Base-by-base conservation (phyloP, 495 filamentous ascomycete genomes). In the Xylaria bambusicola region DNA sequence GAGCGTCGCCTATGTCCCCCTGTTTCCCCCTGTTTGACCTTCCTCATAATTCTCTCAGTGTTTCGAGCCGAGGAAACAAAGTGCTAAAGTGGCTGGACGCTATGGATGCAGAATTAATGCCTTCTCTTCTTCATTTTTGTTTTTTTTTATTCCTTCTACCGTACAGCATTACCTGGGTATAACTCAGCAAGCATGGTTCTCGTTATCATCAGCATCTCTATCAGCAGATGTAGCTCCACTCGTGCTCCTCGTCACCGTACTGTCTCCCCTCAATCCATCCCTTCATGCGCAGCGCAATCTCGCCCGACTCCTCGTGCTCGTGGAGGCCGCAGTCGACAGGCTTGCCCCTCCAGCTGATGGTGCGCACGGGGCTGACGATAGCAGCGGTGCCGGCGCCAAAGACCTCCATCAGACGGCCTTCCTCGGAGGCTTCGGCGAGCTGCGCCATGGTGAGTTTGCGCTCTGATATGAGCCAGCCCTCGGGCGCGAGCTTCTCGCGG, bases 311-410 rank as follows among this genome's bases (percentile, higher is more conserved):
- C 73, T 94, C 83, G 36, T 85, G 75, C 59, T 88, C 84, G 59
- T 70, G 81, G 65, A 96, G 71, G 7, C 89, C 89, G 71, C 93
- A 97, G 56, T 88, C 81, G 1, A 96, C 86, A 66, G 90, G 57
- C 67, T 87, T 75, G 24, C 88, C 91, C 70, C 82, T 84, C 86
- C 92, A 98, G 75, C 86, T 86, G 74, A 98, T 97, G 55, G 79
- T 84, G 44, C 94, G 78, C 10, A 98, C 88, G 26, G 94, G 94
- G 72, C 84, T 81, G 1, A 92, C 89, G 46, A 91, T 82, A 26
- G 88, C 94, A 1, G 94, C 94, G 3, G 95, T 98, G 38, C 95
- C 94, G 0, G 91, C 79, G 48, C 95, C 95, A 68, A 98, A 98
- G 7, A 91, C 89, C 76, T 98, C 94, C 10, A 98, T 70, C 65